Evolutionary conservation across 495 filamentous ascomycete species (phyloP), one percentile per base, ranked within the genome.

Genomic region (Lasiosphaeria miniovina): DNA sequence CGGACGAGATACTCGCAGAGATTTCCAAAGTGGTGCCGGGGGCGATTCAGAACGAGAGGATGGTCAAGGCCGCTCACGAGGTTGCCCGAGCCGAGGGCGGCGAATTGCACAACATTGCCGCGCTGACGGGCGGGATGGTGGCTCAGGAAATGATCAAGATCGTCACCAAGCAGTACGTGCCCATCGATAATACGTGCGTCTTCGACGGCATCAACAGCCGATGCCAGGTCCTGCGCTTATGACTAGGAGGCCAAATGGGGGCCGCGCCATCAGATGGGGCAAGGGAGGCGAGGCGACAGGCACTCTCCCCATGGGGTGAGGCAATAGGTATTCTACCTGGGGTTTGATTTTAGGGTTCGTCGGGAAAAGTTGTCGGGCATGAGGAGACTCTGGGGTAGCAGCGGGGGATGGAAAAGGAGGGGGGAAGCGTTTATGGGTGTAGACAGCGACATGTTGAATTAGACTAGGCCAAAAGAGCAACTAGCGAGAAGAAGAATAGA

Each of bases 101-200:
- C 48, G 94, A 99, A 74, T 77, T 99, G 63, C 95, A 98, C 75
- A 97, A 97, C 71, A 90, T 96, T 53, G 86, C 93, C n/a, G 86
- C 92, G 32, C 72, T 98, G 51, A 89, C 88, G 7, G 94, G 95
- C 17, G 95, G 94, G 0, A 86, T 99, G 74, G 88, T 95, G 32
- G 90, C 93, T 35, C 94, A 99, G 75, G 94, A 99, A 78, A 83
- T 91, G 35, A 91, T 98, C 70, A 99, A 99, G 80, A 87, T 96
- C 34, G 81, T 98, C 60, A 99, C 94, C 52, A 86, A 90, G 73
- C 94, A 99, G 80, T 99, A 99, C 78, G 83, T 96, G 11, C 94
- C 94, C 15, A 84, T 96, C 56, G 91, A 97, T 68, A 94, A 96
- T 71, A 93, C 89, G 9, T 93, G 91, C 71, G 78, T 98, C 56